These are phyloP conservation scores for Venustampulla echinocandica DNA, from an alignment of 495 filamentous ascomycete species.

Conservation along the genomic window DNA sequence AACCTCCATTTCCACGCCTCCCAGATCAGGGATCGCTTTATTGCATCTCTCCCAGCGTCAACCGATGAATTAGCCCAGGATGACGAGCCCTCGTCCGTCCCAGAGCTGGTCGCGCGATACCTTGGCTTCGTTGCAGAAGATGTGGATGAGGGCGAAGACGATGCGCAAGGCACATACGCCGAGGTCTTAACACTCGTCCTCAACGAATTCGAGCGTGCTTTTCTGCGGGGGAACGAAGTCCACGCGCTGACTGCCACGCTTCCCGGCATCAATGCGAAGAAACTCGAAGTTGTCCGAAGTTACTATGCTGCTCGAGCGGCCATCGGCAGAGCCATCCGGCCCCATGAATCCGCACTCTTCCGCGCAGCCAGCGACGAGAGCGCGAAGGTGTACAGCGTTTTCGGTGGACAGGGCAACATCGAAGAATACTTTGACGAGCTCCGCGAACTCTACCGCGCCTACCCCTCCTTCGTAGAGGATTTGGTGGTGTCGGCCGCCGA, in stretches of 20 bases:
- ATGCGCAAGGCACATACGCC: conserved; percentile 69
- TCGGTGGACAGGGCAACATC: conserved; percentile 98
- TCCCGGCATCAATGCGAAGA: conserved; percentile 83
- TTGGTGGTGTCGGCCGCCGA: conserved; percentile 71
- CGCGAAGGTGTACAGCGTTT: conserved; percentile 81
- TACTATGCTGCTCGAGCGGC: conserved; percentile 88
- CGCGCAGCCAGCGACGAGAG: conserved; percentile 72
- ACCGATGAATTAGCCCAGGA: conserved; percentile 97
- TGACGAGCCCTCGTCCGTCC: conserved; percentile 88
- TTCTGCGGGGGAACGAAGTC: conserved; percentile 90
- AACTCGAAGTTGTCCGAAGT: conserved; percentile 71
- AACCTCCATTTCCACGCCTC: conserved; percentile 91
- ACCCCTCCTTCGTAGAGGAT: conserved; percentile 81
- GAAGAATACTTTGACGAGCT: conserved; percentile 99
- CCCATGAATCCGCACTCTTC: conserved; percentile 87
- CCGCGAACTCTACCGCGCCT: conserved; percentile 79
- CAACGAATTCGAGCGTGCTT: conserved; percentile 92
- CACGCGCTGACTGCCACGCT: conserved; percentile 79
- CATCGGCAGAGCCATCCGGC: conserved; percentile 69
- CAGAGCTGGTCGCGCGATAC: conserved; percentile 86
- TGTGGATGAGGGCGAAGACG: conserved; percentile 85
- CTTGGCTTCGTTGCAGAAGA: conserved; percentile 80
- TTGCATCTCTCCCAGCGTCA: conserved; percentile 69
- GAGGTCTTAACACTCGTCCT: conserved; percentile 83
- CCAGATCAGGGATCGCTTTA: conserved; percentile 81